phyloP scores from a whole-genome alignment of 345 rosid genomes.

The Bruguiera sexangula region DNA sequence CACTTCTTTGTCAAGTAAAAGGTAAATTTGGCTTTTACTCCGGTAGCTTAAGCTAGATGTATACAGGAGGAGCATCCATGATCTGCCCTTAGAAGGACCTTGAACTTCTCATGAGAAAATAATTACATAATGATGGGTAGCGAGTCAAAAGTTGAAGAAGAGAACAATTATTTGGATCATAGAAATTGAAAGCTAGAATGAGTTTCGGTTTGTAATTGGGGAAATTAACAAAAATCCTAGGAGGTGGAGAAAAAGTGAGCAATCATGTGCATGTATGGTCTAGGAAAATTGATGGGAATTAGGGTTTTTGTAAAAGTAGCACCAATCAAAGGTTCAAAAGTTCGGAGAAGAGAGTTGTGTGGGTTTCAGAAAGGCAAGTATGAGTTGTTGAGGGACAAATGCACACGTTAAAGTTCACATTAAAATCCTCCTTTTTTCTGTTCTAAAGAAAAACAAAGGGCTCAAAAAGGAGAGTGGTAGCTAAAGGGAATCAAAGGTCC shows the following conservation, averaged over 20 bases:
- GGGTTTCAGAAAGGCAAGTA: slow-evolving; percentile 35
- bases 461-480: slow-evolving; percentile 7
- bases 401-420: slow-evolving; percentile 28
- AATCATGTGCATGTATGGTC: not conserved
- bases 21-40: slow-evolving; percentile 1
- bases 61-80: not conserved
- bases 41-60: not conserved
- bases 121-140: not conserved
- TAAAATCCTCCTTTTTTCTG: slow-evolving; percentile 21
- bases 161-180: not conserved
- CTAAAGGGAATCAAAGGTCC: slow-evolving; percentile 25
- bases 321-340: not conserved
- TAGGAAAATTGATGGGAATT: not conserved
- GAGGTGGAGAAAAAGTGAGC: not conserved
- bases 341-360: slow-evolving; percentile 1
- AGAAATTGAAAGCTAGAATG: too few species aligned
- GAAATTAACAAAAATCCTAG: slow-evolving; percentile 12
- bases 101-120: slow-evolving; percentile 3
- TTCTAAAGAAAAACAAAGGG: slow-evolving; percentile 8
- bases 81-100: not conserved
- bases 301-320: slow-evolving; percentile 1
- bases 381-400: slow-evolving; percentile 38
- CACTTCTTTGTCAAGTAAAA: not conserved
- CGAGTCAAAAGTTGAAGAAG: slow-evolving; percentile 2
- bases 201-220: slow-evolving; percentile 7